These are phyloP conservation scores for Penicillium sp. DNA, from an alignment of 2,329 filamentous ascomycete genomes.

Conservation along the genomic window DNA sequence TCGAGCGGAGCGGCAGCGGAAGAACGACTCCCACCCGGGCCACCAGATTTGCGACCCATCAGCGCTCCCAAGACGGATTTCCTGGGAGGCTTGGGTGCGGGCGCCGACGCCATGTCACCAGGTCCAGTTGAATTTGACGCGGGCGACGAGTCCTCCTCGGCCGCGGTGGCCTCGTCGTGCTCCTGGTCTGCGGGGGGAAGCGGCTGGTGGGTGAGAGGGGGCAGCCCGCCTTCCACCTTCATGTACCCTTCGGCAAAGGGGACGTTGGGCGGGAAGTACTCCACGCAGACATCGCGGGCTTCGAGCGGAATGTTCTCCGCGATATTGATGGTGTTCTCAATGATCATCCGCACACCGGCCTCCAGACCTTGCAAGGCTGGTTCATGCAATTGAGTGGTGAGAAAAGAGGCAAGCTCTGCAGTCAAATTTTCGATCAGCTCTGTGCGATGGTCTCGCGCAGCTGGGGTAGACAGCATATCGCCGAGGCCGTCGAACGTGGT, in stretches of 20 bases:
- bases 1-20: slow-evolving; percentile 20
- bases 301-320: slow-evolving; percentile 85
- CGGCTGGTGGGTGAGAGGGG: slow-evolving; percentile 51
- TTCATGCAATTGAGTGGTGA: slow-evolving; percentile 74
- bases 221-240: slow-evolving; percentile 75
- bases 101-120: slow-evolving; percentile 18
- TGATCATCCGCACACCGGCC: slow-evolving; percentile 86
- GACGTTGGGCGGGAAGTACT: slow-evolving; percentile 79
- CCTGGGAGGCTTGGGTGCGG: slow-evolving; percentile 36
- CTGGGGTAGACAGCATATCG: slow-evolving; percentile 65
- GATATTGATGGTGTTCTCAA: slow-evolving; percentile 86
- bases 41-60: slow-evolving; percentile 39
- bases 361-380: slow-evolving; percentile 81
- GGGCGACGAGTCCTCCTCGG: slow-evolving; percentile 28
- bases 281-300: slow-evolving; percentile 84
- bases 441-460: slow-evolving; percentile 66
- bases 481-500: slow-evolving; percentile 89
- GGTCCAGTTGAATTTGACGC: slow-evolving; percentile 24
- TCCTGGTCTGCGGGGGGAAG: slow-evolving; percentile 25
- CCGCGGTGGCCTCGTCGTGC: slow-evolving; percentile 11
- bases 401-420: slow-evolving; percentile 64
- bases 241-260: slow-evolving; percentile 71
- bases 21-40: slow-evolving; percentile 13
- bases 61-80: slow-evolving; percentile 47
- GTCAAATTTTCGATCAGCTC: slow-evolving; percentile 72